Evolutionary conservation across 129 eudicot genomes (phyloP).

Genomic region (Lonicera japonica): DNA sequence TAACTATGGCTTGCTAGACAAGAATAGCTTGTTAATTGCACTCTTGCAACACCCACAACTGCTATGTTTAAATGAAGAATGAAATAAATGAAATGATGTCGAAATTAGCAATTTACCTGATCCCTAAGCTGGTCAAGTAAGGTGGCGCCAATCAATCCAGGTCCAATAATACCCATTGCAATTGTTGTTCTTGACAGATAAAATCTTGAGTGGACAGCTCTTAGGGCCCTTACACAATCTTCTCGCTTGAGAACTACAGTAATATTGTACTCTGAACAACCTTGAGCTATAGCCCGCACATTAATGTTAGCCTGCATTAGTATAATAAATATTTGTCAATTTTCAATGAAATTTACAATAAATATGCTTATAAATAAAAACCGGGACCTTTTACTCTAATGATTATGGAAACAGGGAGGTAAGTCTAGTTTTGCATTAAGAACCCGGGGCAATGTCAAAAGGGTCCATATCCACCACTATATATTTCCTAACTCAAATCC

Average conservation of each 20-base stretch:
- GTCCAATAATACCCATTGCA: slow-evolving; percentile 94
- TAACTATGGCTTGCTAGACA: no score
- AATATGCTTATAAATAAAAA: no score
- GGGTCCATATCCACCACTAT: no score
- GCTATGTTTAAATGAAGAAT: slow-evolving; percentile 4
- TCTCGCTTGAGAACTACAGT: slow-evolving; percentile 94
- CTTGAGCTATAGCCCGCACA: slow-evolving; percentile 97
- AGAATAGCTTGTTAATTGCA: not conserved
- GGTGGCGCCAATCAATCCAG: slow-evolving; percentile 95
- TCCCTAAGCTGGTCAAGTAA: slow-evolving; percentile 92
- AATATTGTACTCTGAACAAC: slow-evolving; percentile 89
- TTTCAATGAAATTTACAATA: not conserved
- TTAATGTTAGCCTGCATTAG: slow-evolving; percentile 90
- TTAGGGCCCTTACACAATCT: slow-evolving; percentile 86
- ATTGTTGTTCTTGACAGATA: slow-evolving; percentile 90
- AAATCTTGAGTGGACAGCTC: slow-evolving; percentile 96
- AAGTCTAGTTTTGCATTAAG: no score
- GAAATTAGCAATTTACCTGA: slow-evolving; percentile 46
- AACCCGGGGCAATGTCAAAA: no score
- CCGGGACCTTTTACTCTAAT: not conserved
- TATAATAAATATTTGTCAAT: slow-evolving; percentile 2
- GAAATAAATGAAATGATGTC: not conserved
- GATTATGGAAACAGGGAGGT: no score
- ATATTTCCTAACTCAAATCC: not conserved
- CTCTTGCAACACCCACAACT: not conserved